Evolutionary conservation across 2,329 filamentous ascomycete species (phyloP), one percentile per base, ranked within the genome.

Genomic region (Alternaria sp.): DNA sequence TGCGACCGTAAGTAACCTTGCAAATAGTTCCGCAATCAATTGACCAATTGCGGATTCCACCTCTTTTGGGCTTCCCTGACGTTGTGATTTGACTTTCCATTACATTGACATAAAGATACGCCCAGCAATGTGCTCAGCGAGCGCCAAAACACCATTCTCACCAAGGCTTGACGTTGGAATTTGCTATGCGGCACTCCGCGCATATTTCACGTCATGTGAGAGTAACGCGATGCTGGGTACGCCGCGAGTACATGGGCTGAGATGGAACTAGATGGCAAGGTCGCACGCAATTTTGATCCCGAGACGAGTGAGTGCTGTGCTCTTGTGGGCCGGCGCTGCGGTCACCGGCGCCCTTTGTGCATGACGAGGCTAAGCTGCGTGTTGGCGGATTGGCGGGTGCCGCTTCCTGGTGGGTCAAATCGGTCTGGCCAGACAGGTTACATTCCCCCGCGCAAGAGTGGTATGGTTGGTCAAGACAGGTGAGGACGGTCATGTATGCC

Each of bases 231-330:
- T 76, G 76, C 76, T 77, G 75, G 76, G 74, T 73, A 71, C 67
- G 68, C 65, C 70, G 71, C 69, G 61, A 64, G 71, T 70, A 71
- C 71, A 70, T 72, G 68, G 68, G 57, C 58, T 65, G 72, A 63
- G 68, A 72, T 71, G 71, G 68, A 56, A 54, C 66, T 67, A 61
- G 62, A 61, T 61, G 58, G 63, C 58, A 66, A 68, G 63, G 70
- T 73, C 72, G 72, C 74, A 76, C 72, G 67, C 62, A 75, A 75
- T 73, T 76, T 76, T 76, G 73, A 72, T 76, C 73, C 71, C 71
- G 72, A 70, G 74, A 75, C 71, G 69, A 68, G 66, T 62, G 58
- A 60, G 56, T 59, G 67, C 70, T 77, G 74, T 75, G 72, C 71
- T 70, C 70, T 58, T 69, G 74, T 76, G 73, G 72, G 72, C 66